A percentile compares a stretch with the other conserved stretches of the same genome.
Evolutionary conservation across 1,284 basidiomycete genomes (phyloP).

Genomic region (Leccinum pallidistipes): DNA sequence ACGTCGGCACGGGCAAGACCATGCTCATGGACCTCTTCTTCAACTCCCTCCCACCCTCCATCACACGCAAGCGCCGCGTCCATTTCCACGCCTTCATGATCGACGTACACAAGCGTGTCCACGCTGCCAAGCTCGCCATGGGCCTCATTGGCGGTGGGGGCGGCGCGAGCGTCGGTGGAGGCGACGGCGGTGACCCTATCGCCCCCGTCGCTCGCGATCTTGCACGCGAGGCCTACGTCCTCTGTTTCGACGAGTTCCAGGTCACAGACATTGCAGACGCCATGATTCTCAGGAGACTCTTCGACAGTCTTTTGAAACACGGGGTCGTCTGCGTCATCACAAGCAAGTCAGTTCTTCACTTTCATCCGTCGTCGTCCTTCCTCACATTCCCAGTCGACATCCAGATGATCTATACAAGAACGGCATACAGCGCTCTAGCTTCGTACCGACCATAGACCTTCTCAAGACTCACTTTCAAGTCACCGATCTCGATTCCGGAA

Average conservation of each 20-base stretch:
- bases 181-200: constrained; percentile 74
- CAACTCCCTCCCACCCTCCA: constrained; percentile 78
- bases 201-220: constrained; percentile 88
- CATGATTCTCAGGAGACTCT: constrained; percentile 91
- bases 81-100: constrained; percentile 99
- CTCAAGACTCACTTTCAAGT: constrained; percentile 87
- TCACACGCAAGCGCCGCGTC: constrained; percentile 80
- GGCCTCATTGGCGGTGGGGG: constrained; percentile 44
- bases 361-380: not conserved
- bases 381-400: constrained; percentile 71
- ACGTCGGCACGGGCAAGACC: constrained; percentile 95
- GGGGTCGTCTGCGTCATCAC: constrained; percentile 97
- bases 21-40: constrained; percentile 99
- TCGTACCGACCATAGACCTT: constrained; percentile 93
- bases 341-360: constrained; percentile 72
- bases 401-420: constrained; percentile 99
- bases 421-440: constrained; percentile 96
- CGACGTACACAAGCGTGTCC: constrained; percentile 93
- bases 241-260: constrained; percentile 99
- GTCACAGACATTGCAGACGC: constrained; percentile 99
- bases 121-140: constrained; percentile 71
- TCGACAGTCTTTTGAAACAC: constrained; percentile 83
- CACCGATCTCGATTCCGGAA: constrained; percentile 92
- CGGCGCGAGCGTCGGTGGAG: constrained; percentile 20
- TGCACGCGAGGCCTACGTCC: constrained; percentile 79